These are phyloP conservation scores for Pichia insulana DNA, from an alignment of 805 yeast species.

Conservation along the genomic window DNA sequence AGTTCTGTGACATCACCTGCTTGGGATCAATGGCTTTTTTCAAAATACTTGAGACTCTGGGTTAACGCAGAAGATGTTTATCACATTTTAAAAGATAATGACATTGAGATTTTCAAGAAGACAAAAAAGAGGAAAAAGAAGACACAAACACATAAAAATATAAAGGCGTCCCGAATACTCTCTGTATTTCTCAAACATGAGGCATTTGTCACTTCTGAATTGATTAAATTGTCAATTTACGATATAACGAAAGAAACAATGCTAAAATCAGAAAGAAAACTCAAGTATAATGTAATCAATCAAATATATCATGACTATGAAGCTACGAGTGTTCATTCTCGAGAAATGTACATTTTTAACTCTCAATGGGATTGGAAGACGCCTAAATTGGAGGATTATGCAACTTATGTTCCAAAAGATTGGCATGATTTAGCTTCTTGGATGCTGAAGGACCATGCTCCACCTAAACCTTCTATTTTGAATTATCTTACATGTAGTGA, in stretches of 20 bases:
- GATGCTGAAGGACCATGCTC: slow-evolving; percentile 4
- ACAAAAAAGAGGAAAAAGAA: neutral
- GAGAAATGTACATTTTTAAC: slow-evolving; percentile 3
- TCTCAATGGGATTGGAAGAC: slow-evolving; percentile 6
- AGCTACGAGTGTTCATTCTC: neutral
- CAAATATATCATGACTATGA: neutral
- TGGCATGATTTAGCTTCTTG: neutral
- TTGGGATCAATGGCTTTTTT: slow-evolving; percentile 6
- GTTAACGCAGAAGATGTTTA: slow-evolving; percentile 1
- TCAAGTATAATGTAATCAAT: slow-evolving; percentile 1
- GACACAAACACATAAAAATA: neutral
- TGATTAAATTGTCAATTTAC: neutral
- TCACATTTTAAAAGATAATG: neutral
- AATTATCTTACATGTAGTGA: slow-evolving; percentile 3
- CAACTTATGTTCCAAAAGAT: neutral
- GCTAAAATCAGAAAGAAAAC: neutral
- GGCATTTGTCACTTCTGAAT: neutral
- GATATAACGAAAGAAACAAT: slow-evolving; percentile 2
- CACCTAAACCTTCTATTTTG: slow-evolving; percentile 1
- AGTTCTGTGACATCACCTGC: neutral
- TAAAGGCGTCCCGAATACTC: neutral
- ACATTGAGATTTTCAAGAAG: neutral
- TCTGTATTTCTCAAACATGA: neutral
- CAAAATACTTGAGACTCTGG: slow-evolving; percentile 3
- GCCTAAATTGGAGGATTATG: neutral